Conservation (phyloP, 2,329 filamentous ascomycete species). For the Claviceps humidiphila region DNA sequence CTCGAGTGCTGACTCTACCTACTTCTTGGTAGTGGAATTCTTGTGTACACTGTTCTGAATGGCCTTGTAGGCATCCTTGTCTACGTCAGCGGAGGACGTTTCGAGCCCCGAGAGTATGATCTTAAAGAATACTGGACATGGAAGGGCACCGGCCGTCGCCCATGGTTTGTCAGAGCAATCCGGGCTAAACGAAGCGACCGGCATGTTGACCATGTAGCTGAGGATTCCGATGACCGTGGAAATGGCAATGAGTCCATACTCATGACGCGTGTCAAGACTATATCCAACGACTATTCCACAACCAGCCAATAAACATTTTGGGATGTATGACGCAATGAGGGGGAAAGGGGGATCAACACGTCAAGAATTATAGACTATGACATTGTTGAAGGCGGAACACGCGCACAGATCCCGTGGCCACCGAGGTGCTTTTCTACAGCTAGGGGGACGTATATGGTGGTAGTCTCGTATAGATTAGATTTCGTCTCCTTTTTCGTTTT, state of each 20-base stretch:
- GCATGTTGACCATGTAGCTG: not conserved
- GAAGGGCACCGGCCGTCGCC: constrained; percentile 33
- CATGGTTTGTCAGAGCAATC: constrained; percentile 32
- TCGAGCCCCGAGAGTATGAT: constrained; percentile 38
- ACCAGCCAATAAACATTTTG: not conserved
- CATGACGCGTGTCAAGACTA: constrained; percentile 4
- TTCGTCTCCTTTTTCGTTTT: not conserved
- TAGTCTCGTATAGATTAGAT: no score
- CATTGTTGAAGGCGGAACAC: no score
- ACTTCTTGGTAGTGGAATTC: constrained; percentile 29
- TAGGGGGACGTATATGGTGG: no score
- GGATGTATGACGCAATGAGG: not conserved
- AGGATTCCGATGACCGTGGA: not conserved
- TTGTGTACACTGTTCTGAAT: constrained; percentile 40
- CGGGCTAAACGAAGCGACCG: constrained; percentile 6
- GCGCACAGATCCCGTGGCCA: not conserved
- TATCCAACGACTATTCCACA: constrained; percentile 5
- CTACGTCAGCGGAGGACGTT: constrained; percentile 25
- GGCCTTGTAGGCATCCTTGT: constrained; percentile 32
- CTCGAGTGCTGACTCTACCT: constrained; percentile 1
- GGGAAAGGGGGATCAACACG: no score
- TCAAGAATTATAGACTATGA: no score
- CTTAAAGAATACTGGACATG: constrained; percentile 44
- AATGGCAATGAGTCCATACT: not conserved
- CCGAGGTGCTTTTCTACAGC: not conserved